Conservation (phyloP, 768 basidiomycete genomes). For the Psilocybe subaeruginosa region DNA sequence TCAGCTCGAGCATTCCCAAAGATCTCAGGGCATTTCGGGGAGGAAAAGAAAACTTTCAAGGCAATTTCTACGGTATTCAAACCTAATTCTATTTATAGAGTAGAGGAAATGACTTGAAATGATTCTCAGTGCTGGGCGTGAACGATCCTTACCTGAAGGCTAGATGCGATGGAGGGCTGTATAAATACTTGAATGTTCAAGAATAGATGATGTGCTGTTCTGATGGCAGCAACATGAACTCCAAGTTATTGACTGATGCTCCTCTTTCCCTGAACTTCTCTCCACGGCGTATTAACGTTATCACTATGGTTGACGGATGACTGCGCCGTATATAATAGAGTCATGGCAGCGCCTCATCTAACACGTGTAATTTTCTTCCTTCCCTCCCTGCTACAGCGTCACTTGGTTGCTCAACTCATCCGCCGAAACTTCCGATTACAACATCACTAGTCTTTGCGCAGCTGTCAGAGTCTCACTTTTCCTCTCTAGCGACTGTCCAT, state of each 20-base stretch:
- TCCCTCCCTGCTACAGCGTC: neutral
- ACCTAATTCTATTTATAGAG: no score
- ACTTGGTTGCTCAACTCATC: neutral
- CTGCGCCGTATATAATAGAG: neutral
- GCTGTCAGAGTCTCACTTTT: no score
- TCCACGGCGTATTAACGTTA: neutral
- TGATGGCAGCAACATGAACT: neutral
- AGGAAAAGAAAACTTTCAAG: no score
- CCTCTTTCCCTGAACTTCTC: constrained; percentile 1
- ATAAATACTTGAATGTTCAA: neutral
- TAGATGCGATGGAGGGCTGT: neutral
- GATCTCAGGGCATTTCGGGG: no score
- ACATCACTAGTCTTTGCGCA: no score
- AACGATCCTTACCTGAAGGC: neutral
- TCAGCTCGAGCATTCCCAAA: no score
- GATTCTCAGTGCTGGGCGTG: no score
- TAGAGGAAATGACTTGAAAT: no score
- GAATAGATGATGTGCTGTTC: neutral
- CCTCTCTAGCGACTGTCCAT: neutral
- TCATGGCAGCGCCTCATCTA: neutral
- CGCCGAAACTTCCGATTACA: no score
- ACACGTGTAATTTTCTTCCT: neutral
- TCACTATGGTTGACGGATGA: neutral
- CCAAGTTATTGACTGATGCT: neutral
- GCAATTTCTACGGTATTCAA: no score